Evolutionary conservation across 2,329 filamentous ascomycete genomes (phyloP), one percentile per base, ranked within the genome.

Genomic region (Lizonia empirigonia): DNA sequence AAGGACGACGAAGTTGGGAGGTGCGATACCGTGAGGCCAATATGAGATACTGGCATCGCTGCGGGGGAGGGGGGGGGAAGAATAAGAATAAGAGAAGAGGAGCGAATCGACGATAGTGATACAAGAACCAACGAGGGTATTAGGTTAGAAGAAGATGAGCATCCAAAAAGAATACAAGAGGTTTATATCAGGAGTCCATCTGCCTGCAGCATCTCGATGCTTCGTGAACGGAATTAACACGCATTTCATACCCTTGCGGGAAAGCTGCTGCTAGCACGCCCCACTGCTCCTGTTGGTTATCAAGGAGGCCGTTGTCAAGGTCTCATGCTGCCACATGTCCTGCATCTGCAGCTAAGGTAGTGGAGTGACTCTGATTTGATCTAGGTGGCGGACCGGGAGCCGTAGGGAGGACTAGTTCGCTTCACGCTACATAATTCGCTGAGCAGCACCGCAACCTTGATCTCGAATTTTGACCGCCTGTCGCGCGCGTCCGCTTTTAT

Each of bases 1-100:
- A 95, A 96, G 7, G 90, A 94, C 40, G 88, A 85, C 3, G 91
- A 89, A 27, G 86, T 85, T 46, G 90, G 84, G 45, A 96, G 84
- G 72, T 92, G 86, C 54, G 85, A 86, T 67, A 96, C 91, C 29
- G 83, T 85, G 55, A 87, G 77, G 54, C 82, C 84, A 54, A 86
- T 78, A 67, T 85, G 83, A 34, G 83, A 83, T 61, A 85, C 74
- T 50, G 84, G 83, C 84, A 87, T 87, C 15, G 42, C 37, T 13
- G 27, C 8, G 29, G 7, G 56, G 10, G 29, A 38, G 34, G 29
- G 35, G 44, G n/a, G n/a, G n/a, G n/a, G n/a, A n/a, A n/a, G n/a
- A n/a, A n/a, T n/a, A n/a, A n/a, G n/a, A n/a, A n/a, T n/a, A n/a
- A n/a, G n/a, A 34, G 23, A 47, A 53, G 33, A 40, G 38, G 38